Conservation (phyloP, 352 stramenopile genomes). For the Paralagenidium karlingii region DNA sequence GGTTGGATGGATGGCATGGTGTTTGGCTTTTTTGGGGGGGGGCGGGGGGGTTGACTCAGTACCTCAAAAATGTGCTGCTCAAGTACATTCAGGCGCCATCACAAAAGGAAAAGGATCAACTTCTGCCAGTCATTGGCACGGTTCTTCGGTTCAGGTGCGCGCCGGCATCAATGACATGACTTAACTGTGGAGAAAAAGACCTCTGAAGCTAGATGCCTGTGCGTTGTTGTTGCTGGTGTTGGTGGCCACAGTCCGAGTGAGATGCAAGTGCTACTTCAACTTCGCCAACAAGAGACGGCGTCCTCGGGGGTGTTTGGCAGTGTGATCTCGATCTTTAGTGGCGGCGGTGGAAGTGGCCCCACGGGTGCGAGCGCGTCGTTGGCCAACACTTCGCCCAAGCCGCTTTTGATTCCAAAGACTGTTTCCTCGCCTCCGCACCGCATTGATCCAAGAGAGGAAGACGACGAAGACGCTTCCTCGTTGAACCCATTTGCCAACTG, state of each 20-base stretch:
- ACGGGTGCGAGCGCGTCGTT: too few relatives aligned
- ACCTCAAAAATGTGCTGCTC: slow-evolving; percentile 76
- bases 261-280: slow-evolving; percentile 38
- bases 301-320: slow-evolving; percentile 36
- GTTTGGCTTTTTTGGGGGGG: slow-evolving; percentile 1
- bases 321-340: slow-evolving; percentile 64
- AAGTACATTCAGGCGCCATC: slow-evolving; percentile 78
- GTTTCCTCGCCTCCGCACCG: slow-evolving; percentile 16
- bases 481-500: slow-evolving; percentile 70
- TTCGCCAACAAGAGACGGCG: slow-evolving; percentile 21
- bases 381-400: slow-evolving; percentile 37
- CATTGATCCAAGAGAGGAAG: slow-evolving; percentile 26
- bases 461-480: slow-evolving; percentile 25
- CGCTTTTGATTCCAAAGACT: slow-evolving; percentile 30
- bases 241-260: slow-evolving; percentile 25
- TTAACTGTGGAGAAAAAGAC: too few relatives aligned
- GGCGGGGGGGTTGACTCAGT: too few relatives aligned
- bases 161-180: background rate
- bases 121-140: slow-evolving; percentile 67
- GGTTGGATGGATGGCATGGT: too few relatives aligned
- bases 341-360: slow-evolving; percentile 11
- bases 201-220: too few relatives aligned
- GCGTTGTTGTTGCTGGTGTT: background rate
- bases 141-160: slow-evolving; percentile 48
- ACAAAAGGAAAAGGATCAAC: slow-evolving; percentile 50